Evolutionary conservation across 1,284 basidiomycete genomes (phyloP), one percentile per base, ranked within the genome.

Genomic region (Wolfiporia cocos): DNA sequence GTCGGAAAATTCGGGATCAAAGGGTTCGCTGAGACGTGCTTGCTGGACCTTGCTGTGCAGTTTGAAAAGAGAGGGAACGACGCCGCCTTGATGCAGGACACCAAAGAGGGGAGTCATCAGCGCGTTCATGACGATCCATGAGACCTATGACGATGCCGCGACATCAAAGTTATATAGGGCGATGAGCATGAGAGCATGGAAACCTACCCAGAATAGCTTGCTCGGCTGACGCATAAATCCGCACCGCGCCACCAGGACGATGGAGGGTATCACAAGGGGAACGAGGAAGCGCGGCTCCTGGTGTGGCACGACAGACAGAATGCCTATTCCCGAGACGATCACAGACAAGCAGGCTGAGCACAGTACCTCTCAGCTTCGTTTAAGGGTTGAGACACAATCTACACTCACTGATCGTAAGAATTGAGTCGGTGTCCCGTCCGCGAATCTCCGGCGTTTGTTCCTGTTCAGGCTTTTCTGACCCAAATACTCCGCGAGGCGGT

Each of bases 261-360:
- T 54, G 36, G 59, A 53, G 12, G 60, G 63, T 9, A 63, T 54
- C 24, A 69, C 44, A 4, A 70, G 50, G 3, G 68, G 68, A 0
- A 40, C 56, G 22, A 70, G 51, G 44, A 70, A 69, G n/a, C 68
- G 62, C 2, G 65, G 60, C 46, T 70, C 67, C 40, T 70, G 67
- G 33, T 69, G 68, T 0, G 66, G 66, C 22, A 66, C 62, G 28
- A 57, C 36, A 2, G 65, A 68, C 18, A 70, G 46, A n/a, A 61
- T 37, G 2, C 45, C 49, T 10, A 66, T 39, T 2, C 63, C 58
- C 6, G 56, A 37, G 32, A 62, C 24, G 14, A 68, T 48, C 3
- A 60, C 53, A 42, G 60, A 60, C 11, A 59, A 37, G 28, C 59
- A 48, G 12, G 58, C 64, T 69, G 26, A 0, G 22, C 14, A 4